Base-by-base conservation (phyloP, 1,139 yeast species). In the Geotrichum aggregatum region DNA sequence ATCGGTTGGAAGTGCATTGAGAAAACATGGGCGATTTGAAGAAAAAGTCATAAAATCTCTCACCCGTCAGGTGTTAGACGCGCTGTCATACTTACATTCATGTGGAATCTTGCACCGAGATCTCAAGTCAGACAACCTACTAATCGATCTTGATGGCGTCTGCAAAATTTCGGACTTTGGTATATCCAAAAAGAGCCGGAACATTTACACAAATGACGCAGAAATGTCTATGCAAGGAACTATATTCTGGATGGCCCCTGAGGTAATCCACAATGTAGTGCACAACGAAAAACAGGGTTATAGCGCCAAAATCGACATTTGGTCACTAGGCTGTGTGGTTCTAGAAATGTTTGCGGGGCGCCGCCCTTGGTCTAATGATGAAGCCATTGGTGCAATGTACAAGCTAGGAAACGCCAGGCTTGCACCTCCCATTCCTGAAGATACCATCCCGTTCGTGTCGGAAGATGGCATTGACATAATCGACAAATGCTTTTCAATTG, bases 171-270 rank as follows among this genome's bases (percentile, higher is more conserved):
- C 96, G 8, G 99, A 94, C 68, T 94, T 94, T 72, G 98, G 98
- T 40, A 94, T 94, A 54, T 89, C 98, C 46, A 91, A 89, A 65
- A 80, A 84, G 61, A 86, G 96, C 52, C 61, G 72, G n/a, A 92
- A 92, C 65, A 87, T 92, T 40, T 92, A 92, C 67, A 83, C 87
- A 24, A 91, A 92, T 64, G 84, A 87, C 62, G 91, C 96, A 1
- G 96, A 88, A 55, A 87, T 91, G 95, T 91, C 98, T 13, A 86
- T 85, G 92, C 96, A 94, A 69, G 99, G 99, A 19, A 91, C 98
- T 0, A 91, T 94, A 1, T 94, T 91, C 66, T 94, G 98, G 98
- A 94, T 94, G 98, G 99, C 99, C 0, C 99, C 99, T 0, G 99
- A 94, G 66, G 96, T 94, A 56, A 89, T 94, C 53, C 88, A 87